These are phyloP conservation scores for sorghum (Sorghum bicolor) DNA, from an alignment of 176 grass and related monocot species.

Conservation along the genomic window DNA sequence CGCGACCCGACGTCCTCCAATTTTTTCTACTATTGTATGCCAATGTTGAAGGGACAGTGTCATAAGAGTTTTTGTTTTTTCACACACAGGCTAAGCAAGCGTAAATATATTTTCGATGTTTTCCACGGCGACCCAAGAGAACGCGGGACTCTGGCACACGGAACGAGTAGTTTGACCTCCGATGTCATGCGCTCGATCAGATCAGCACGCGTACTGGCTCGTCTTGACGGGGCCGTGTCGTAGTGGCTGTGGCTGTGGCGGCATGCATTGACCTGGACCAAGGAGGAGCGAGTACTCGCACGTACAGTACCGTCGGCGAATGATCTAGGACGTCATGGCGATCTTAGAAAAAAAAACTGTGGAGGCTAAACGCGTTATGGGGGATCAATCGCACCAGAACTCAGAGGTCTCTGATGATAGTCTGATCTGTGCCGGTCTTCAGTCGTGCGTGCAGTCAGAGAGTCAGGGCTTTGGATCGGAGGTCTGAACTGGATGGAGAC, in stretches of 20 bases:
- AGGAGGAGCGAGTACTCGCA: neutral
- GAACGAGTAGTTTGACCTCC: neutral
- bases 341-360: neutral
- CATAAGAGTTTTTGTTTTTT: no score
- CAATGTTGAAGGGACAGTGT: no score
- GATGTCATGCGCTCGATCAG: neutral
- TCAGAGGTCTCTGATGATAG: neutral
- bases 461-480: neutral
- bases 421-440: neutral
- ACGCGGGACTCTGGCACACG: neutral
- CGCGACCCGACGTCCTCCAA: no score
- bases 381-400: neutral
- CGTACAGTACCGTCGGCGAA: neutral
- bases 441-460: neutral
- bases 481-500: no score
- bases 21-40: no score
- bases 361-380: neutral
- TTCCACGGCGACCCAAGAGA: neutral
- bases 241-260: neutral
- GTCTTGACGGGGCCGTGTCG: constrained; percentile 15
- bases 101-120: no score
- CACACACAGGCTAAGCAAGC: no score
- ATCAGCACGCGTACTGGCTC: neutral
- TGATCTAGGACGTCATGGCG: neutral
- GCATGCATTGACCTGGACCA: constrained; percentile 26